Base-by-base conservation (phyloP, 495 filamentous ascomycete genomes). In the Aspergillus cavernicola region DNA sequence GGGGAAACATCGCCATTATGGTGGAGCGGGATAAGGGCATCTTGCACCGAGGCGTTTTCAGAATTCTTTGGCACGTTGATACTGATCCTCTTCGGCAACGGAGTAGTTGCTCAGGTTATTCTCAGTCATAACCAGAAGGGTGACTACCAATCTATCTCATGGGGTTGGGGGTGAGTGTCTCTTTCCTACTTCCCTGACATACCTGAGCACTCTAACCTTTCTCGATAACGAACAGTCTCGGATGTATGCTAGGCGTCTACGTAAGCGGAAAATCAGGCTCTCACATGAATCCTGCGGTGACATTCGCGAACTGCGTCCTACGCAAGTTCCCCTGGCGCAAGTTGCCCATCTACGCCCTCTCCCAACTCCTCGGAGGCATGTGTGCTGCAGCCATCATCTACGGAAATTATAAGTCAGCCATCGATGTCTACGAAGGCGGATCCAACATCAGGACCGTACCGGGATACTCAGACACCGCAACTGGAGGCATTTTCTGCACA, bases 201-300 rank as follows among this genome's bases (percentile, higher is more conserved):
- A 6, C 20, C 1, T 13, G 18, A 13, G 16, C 16, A 23, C 19
- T 32, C 53, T 64, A 53, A 61, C 51, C 9, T 10, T 2, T 42
- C 24, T 13, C 23, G 11, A 26, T 13, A 22, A 3, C 28, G 11
- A 11, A 8, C 44, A 73, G 71, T 41, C 61, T 77, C 29, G 84
- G 80, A 3, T 80, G 85, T 22, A 85, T 86, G 83, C 70, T 88
- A 1, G 84, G 82, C n/a, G 74, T 85, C 29, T 86, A 86, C 56
- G 73, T 76, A 9, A 79, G 77, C 41, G 80, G 80, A 28, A 68
- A 77, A 50, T 79, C 74, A 19, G 84, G 85, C 29, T 80, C 74
- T 3, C 81, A 85, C 59, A 71, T 88, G 58, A 87, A 88, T 55
- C 83, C 84, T 7, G 84, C 82, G 22, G 74, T 86, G 10, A 86